A percentile compares a stretch with the other conserved stretches of the same genome.
Conservation (phyloP, 1,284 basidiomycete genomes). For the Clitocybe nebularis region DNA sequence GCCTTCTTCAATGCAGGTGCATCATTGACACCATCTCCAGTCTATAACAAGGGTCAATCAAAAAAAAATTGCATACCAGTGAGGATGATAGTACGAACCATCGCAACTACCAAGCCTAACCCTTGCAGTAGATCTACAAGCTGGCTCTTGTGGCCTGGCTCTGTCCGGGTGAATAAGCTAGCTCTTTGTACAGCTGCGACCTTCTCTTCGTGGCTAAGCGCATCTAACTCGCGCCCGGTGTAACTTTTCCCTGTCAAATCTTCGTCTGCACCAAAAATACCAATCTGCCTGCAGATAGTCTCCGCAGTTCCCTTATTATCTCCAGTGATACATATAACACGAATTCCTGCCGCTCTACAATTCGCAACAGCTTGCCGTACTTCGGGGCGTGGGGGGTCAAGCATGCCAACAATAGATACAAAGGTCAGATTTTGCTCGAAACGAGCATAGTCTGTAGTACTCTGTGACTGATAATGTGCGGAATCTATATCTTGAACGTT, state of each 20-base stretch:
- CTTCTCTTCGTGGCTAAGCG: constrained; percentile 77
- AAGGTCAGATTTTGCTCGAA: constrained; percentile 93
- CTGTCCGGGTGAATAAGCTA: constrained; percentile 89
- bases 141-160: constrained; percentile 93
- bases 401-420: constrained; percentile 95
- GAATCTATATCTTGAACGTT: constrained; percentile 77
- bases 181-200: constrained; percentile 82
- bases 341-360: constrained; percentile 91
- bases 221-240: constrained; percentile 91
- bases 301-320: constrained; percentile 99
- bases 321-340: constrained; percentile 96
- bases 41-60: constrained; percentile 38
- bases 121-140: constrained; percentile 94
- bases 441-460: constrained; percentile 76
- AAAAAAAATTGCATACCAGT: constrained; percentile 10
- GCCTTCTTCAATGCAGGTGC: constrained; percentile 96
- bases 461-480: constrained; percentile 76
- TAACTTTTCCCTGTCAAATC: constrained; percentile 90
- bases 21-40: constrained; percentile 95
- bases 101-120: constrained; percentile 93
- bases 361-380: constrained; percentile 85
- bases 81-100: constrained; percentile 56
- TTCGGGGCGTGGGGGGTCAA: constrained; percentile 96
- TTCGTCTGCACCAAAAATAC: constrained; percentile 83
- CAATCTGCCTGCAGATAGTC: constrained; percentile 94